Evolutionary conservation across 352 stramenopile genomes (phyloP).

Genomic region (Globisporangium orthogonon): DNA sequence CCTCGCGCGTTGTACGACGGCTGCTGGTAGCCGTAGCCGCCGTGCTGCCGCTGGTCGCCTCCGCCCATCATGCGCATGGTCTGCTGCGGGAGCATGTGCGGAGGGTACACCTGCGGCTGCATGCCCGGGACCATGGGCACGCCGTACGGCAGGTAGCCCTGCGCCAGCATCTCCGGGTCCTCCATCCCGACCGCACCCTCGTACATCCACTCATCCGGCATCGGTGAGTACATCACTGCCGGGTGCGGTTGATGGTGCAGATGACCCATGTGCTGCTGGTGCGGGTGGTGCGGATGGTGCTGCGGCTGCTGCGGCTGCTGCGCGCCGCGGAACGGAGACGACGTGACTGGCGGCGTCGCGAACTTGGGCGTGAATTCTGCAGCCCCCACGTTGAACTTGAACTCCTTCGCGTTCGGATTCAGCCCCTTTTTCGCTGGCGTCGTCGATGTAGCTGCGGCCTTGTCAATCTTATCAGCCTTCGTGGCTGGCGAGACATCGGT

Average conservation of each 20-base stretch:
- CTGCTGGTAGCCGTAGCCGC: conserved; percentile 48
- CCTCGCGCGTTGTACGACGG: conserved; percentile 44
- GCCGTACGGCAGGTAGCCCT: conserved; percentile 64
- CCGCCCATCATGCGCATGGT: conserved; percentile 46
- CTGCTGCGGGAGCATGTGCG: conserved; percentile 58
- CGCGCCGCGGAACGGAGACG: conserved; percentile 42
- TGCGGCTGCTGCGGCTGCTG: conserved; percentile 10
- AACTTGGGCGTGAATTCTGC: conserved; percentile 69
- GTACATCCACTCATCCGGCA: conserved; percentile 77
- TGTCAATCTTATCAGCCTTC: background rate
- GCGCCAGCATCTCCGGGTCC: conserved; percentile 36
- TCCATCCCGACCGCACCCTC: conserved; percentile 39
- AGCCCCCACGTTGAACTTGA: conserved; percentile 70
- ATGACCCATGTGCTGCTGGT: conserved; percentile 12
- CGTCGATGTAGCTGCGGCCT: conserved; percentile 1
- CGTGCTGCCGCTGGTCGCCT: conserved; percentile 26
- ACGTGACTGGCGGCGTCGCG: conserved; percentile 14
- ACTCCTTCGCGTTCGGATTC: conserved; percentile 85
- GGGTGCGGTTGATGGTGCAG: conserved; percentile 27
- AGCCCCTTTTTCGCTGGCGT: conserved; percentile 52
- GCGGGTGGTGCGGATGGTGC: conserved; percentile 12
- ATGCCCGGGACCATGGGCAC: conserved; percentile 59
- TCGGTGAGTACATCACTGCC: conserved; percentile 38
- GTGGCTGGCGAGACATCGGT: conserved; percentile 2
- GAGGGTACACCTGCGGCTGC: conserved; percentile 54